Conservation (phyloP, 139 green algal species). For the Ettlia oleoabundans region DNA sequence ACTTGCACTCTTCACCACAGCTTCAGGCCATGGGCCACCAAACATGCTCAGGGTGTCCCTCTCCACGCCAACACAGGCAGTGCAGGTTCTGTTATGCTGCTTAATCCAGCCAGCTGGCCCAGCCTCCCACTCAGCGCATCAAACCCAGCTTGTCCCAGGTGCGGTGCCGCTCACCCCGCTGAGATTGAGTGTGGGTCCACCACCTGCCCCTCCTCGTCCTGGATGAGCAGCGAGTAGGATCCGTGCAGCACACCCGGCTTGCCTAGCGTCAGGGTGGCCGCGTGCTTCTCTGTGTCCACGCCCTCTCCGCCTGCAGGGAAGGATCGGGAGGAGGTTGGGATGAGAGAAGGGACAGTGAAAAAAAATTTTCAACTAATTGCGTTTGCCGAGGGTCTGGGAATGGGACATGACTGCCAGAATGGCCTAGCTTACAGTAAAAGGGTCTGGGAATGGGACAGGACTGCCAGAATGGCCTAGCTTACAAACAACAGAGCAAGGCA, state of each 20-base stretch:
- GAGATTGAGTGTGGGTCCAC: conserved; percentile 98
- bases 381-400: too few relatives aligned
- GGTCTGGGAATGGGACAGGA: too few relatives aligned
- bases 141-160: background rate
- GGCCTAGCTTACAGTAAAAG: too few relatives aligned
- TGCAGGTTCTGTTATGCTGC: too few relatives aligned
- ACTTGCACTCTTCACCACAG: too few relatives aligned
- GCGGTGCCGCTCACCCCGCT: conserved; percentile 74
- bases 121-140: background rate
- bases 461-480: too few relatives aligned
- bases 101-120: background rate
- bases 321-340: background rate
- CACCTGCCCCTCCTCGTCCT: conserved; percentile 97
- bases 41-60: too few relatives aligned
- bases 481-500: background rate
- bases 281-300: conserved; percentile 93
- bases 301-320: conserved; percentile 80
- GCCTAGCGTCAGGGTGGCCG: conserved; percentile 95
- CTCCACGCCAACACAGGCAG: too few relatives aligned
- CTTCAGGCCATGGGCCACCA: too few relatives aligned
- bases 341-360: too few relatives aligned
- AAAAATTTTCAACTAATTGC: too few relatives aligned
- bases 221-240: conserved; percentile 94
- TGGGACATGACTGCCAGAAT: too few relatives aligned
- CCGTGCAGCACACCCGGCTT: conserved; percentile 96